Conservation (phyloP, 768 basidiomycete genomes). For the Coprinellus micaceus region DNA sequence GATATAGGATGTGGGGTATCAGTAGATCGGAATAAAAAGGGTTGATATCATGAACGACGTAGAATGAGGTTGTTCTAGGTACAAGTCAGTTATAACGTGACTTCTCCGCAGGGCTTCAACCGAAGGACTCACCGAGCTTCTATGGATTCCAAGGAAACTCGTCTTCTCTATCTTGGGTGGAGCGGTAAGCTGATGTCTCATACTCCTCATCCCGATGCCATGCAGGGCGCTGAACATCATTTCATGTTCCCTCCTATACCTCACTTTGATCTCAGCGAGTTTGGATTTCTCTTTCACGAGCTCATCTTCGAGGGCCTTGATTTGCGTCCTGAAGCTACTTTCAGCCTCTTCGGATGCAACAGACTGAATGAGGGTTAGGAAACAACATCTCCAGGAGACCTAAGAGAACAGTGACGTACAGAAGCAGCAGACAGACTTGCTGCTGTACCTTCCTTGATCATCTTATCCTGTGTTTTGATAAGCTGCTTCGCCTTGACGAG, state of each 20-base stretch:
- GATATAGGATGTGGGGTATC: neutral
- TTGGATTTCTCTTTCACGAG: conserved; percentile 54
- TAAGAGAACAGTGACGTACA: conserved; percentile 28
- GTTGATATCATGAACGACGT: conserved; percentile 8
- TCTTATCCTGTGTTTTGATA: conserved; percentile 83
- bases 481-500: conserved; percentile 77
- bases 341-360: conserved; percentile 73
- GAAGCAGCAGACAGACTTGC: conserved; percentile 45
- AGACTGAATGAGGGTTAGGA: conserved; percentile 19
- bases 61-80: conserved; percentile 21
- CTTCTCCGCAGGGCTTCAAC: neutral
- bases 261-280: conserved; percentile 49
- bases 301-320: conserved; percentile 65
- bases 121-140: conserved; percentile 41
- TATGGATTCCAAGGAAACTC: conserved; percentile 70
- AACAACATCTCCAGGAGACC: conserved; percentile 1
- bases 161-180: conserved; percentile 47
- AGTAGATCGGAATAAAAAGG: neutral
- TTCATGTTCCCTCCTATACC: conserved; percentile 74
- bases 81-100: neutral
- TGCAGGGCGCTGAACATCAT: conserved; percentile 79
- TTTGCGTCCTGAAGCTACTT: conserved; percentile 58
- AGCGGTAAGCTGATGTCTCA: conserved; percentile 57
- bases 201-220: conserved; percentile 58
- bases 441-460: conserved; percentile 79